Conservation (phyloP, 225 moss, liverwort and hornwort genomes). For the Marchantia paleacea region DNA sequence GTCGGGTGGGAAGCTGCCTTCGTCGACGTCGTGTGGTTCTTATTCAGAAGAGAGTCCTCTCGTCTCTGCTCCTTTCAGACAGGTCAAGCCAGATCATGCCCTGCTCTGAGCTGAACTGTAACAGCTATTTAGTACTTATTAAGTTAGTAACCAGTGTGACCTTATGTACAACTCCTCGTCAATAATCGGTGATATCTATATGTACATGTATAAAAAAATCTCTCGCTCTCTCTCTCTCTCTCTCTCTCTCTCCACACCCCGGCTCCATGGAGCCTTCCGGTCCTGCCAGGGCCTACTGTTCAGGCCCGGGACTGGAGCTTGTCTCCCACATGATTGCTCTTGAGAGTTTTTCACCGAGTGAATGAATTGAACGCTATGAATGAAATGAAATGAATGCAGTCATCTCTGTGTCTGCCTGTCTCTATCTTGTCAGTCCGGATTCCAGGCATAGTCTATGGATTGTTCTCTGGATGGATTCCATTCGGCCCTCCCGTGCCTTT, state of each 20-base stretch:
- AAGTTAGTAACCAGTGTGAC: not conserved
- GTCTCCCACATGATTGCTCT: not conserved
- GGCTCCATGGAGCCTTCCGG: not conserved
- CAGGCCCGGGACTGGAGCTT: not conserved
- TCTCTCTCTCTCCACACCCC: not conserved
- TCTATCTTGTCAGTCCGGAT: conserved; percentile 4
- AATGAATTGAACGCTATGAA: not conserved
- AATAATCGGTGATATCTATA: conserved; percentile 10
- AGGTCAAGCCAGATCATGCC: conserved; percentile 5
- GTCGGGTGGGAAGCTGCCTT: conserved; percentile 27
- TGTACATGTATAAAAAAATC: conserved; percentile 3
- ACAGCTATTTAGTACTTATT: not conserved
- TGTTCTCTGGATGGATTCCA: not conserved
- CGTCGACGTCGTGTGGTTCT: conserved; percentile 16
- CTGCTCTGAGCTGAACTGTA: conserved; percentile 8
- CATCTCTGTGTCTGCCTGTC: not conserved
- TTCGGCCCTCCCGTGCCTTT: not conserved
- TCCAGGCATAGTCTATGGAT: not conserved
- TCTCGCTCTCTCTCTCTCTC: not conserved
- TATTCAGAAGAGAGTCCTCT: not conserved
- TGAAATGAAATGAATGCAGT: not conserved
- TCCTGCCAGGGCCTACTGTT: too few species aligned
- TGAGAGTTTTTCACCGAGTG: not conserved
- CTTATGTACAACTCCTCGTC: conserved; percentile 15
- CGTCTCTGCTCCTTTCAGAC: not conserved